A percentile compares a stretch with the other conserved stretches of the same genome.
These are phyloP conservation scores for Melampsora americana DNA, from an alignment of 1,284 basidiomycete genomes.

Conservation along the genomic window DNA sequence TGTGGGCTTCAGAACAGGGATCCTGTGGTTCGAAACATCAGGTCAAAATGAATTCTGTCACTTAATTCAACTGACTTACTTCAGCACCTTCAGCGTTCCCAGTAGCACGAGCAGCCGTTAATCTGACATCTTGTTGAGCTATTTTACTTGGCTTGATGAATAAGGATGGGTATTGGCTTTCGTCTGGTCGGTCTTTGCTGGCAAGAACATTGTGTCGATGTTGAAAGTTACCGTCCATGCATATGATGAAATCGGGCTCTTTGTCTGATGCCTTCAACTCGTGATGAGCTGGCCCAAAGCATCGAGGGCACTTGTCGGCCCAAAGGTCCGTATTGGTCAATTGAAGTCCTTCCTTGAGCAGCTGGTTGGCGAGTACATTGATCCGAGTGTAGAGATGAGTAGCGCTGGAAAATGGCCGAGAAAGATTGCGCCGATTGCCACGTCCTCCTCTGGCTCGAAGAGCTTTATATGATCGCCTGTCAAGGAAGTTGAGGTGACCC, in stretches of 20 bases:
- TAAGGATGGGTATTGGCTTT: not conserved
- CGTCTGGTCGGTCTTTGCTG: conserved; percentile 4
- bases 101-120: not conserved
- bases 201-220: conserved; percentile 1
- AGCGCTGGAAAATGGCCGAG: not conserved
- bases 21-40: not conserved
- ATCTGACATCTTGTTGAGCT: not conserved
- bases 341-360: not conserved
- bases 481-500: not conserved
- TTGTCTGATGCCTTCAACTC: not conserved
- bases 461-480: not conserved
- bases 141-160: conserved; percentile 13
- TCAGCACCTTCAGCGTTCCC: not conserved
- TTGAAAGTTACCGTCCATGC: conserved; percentile 12
- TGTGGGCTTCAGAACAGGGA: conserved; percentile 19
- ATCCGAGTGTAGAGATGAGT: not conserved
- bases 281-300: not conserved
- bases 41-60: not conserved
- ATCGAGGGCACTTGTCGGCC: not conserved
- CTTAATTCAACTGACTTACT: not conserved
- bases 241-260: conserved; percentile 4
- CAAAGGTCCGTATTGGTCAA: not conserved
- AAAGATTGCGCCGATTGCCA: not conserved
- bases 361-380: not conserved
- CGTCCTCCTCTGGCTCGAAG: not conserved